Percentiles rank a stretch among this genome's conserved stretches.
Conservation (phyloP, 2,329 filamentous ascomycete species). For the Pyrenochaeta sp. region DNA sequence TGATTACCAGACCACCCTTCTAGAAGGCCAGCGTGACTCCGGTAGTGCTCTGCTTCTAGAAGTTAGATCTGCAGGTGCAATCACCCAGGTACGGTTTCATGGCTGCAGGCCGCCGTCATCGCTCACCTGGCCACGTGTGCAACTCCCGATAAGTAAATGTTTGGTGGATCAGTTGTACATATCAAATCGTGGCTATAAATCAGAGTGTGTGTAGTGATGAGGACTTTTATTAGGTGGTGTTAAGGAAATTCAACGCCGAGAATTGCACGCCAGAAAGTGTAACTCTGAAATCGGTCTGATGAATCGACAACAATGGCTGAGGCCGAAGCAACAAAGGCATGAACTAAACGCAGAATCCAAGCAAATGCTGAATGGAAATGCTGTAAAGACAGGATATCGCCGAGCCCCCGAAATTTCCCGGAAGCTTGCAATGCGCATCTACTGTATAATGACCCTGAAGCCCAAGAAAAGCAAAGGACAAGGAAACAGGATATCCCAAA, state of each 20-base stretch:
- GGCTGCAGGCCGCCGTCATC: constrained; percentile 31
- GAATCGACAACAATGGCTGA: constrained; percentile 16
- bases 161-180: no score
- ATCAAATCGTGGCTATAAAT: no score
- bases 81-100: constrained; percentile 23
- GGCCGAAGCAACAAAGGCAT: constrained; percentile 20
- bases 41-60: constrained; percentile 36
- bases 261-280: constrained; percentile 14
- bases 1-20: constrained; percentile 14
- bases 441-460: constrained; percentile 24
- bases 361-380: constrained; percentile 13
- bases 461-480: constrained; percentile 16
- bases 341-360: constrained; percentile 21
- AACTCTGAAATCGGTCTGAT: constrained; percentile 8
- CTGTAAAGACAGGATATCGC: constrained; percentile 44
- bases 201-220: constrained; percentile 6
- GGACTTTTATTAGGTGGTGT: constrained; percentile 28
- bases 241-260: constrained; percentile 12
- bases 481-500: constrained; percentile 20
- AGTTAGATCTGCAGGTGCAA: constrained; percentile 28
- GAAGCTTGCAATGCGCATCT: constrained; percentile 34
- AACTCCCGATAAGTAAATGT: neutral
- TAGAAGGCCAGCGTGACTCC: constrained; percentile 21
- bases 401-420: constrained; percentile 29
- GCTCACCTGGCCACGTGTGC: constrained; percentile 8